phyloP scores from a whole-genome alignment of 441 rosid genomes.

The Euphorbia celastroides region DNA sequence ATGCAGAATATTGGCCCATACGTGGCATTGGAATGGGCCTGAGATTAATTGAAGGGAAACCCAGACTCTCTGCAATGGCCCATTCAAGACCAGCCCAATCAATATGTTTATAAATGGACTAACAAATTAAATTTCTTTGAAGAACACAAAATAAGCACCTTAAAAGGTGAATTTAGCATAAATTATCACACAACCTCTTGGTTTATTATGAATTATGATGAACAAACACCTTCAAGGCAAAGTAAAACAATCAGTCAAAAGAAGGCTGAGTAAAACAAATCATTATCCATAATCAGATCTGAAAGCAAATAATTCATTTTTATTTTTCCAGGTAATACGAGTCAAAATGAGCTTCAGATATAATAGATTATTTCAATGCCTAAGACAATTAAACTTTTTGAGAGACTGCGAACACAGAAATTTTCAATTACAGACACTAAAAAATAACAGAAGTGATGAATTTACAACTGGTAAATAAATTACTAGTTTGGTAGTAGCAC shows the following conservation, averaged over 20 bases:
- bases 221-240: background rate
- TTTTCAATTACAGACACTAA: background rate
- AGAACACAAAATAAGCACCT: background rate
- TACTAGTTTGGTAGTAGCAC: background rate
- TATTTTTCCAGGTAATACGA: slow-evolving; percentile 8
- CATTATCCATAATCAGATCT: background rate
- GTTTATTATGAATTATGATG: background rate
- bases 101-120: too few relatives aligned
- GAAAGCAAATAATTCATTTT: background rate
- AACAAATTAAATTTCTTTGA: too few relatives aligned
- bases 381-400: background rate
- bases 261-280: too few relatives aligned
- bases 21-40: too few relatives aligned
- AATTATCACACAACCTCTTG: background rate
- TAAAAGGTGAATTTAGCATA: background rate
- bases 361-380: too few relatives aligned
- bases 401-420: background rate
- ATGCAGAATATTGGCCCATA: too few relatives aligned
- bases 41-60: too few relatives aligned
- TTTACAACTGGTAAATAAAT: slow-evolving; percentile 12
- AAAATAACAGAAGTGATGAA: background rate
- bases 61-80: too few relatives aligned
- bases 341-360: too few relatives aligned
- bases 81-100: too few relatives aligned
- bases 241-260: background rate